Evolutionary conservation across 768 basidiomycete species (phyloP).

Genomic region (Agaricus sinodeliciosus): DNA sequence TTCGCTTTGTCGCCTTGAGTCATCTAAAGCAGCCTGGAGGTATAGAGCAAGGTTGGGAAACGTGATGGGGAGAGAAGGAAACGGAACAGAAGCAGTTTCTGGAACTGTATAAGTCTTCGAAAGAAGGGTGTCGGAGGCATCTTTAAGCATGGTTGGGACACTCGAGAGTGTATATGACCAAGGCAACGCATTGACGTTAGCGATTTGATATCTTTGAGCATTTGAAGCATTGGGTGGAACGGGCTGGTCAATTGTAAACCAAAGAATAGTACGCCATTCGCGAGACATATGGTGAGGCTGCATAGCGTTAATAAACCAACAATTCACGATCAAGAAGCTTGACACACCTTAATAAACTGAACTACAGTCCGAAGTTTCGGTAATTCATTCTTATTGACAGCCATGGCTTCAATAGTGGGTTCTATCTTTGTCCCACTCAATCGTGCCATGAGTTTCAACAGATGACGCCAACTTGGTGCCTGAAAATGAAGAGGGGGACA

Average conservation of each 20-base stretch:
- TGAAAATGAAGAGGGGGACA: slow-evolving; percentile 66
- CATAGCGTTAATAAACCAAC: background rate
- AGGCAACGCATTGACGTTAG: slow-evolving; percentile 61
- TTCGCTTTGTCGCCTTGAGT: slow-evolving; percentile 60
- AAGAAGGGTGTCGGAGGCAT: slow-evolving; percentile 53
- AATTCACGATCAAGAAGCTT: background rate
- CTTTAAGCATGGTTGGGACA: slow-evolving; percentile 55
- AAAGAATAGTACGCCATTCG: slow-evolving; percentile 71
- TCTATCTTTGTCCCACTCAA: slow-evolving; percentile 66
- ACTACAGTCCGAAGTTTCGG: slow-evolving; percentile 66
- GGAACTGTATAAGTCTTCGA: slow-evolving; percentile 73
- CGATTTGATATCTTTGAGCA: slow-evolving; percentile 42
- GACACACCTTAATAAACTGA: slow-evolving; percentile 69
- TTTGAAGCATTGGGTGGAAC: slow-evolving; percentile 39
- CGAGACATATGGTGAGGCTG: slow-evolving; percentile 53
- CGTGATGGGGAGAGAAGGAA: slow-evolving; percentile 65
- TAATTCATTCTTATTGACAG: slow-evolving; percentile 41
- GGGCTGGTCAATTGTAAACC: slow-evolving; percentile 71
- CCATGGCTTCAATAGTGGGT: slow-evolving; percentile 62
- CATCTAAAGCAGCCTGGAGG: slow-evolving; percentile 62
- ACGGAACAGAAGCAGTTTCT: slow-evolving; percentile 47
- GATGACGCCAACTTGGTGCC: slow-evolving; percentile 66
- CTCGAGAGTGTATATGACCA: slow-evolving; percentile 63
- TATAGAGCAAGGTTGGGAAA: slow-evolving; percentile 76
- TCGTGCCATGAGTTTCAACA: slow-evolving; percentile 71